Conservation (phyloP, 2,329 filamentous ascomycete species). For the Arthrobotrys sphaeroides region DNA sequence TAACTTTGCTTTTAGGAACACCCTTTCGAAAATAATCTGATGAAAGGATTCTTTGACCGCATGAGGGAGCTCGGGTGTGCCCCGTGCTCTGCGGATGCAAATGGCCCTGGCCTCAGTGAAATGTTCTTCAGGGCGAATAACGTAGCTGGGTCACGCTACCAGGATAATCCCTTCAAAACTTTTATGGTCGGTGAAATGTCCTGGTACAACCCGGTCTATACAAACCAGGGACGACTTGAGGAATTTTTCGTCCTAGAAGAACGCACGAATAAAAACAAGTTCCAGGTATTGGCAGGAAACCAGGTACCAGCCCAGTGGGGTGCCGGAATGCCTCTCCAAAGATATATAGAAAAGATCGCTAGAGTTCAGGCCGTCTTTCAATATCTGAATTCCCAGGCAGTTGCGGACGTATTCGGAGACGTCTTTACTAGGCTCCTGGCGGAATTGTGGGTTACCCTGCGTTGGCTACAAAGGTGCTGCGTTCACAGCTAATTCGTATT, state of each 20-base stretch:
- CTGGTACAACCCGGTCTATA: not conserved
- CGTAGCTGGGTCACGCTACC: not conserved
- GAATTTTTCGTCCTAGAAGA: constrained; percentile 22
- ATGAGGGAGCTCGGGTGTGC: constrained; percentile 13
- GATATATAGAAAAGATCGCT: constrained; percentile 6
- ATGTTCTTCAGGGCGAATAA: constrained; percentile 5
- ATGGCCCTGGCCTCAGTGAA: constrained; percentile 4
- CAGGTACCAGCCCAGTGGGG: not conserved
- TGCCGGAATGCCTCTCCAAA: not conserved
- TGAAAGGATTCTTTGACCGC: constrained; percentile 24
- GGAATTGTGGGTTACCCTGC: not conserved
- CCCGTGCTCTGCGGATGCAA: constrained; percentile 8
- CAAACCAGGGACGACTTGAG: not conserved
- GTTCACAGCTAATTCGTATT: not conserved
- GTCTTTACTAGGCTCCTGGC: not conserved
- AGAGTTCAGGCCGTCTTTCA: constrained; percentile 13
- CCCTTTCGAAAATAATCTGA: constrained; percentile 18
- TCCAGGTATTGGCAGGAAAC: not conserved
- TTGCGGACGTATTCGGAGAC: not conserved
- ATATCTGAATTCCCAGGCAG: not conserved
- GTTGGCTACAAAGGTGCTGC: not conserved
- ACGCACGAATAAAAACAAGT: constrained; percentile 11
- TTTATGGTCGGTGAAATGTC: constrained; percentile 11
- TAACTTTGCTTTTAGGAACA: constrained; percentile 20
- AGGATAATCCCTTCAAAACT: not conserved